Base-by-base conservation (phyloP, 2,329 filamentous ascomycete genomes). In the Didymosphaeria variabile region DNA sequence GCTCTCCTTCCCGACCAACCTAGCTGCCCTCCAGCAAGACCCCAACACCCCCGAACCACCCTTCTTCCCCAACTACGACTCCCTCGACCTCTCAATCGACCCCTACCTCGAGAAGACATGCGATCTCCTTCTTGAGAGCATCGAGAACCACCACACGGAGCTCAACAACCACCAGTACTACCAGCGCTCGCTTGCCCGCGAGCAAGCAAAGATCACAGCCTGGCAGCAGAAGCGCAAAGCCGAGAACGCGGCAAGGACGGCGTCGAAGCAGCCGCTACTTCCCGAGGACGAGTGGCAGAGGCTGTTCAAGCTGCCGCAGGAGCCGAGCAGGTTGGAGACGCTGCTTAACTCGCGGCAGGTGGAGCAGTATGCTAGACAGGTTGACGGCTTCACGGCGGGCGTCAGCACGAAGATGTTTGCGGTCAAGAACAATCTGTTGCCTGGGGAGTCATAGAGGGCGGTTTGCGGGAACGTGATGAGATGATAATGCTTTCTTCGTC, bases 151-250 rank as follows among this genome's bases (percentile, higher is more conserved):
- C 85, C 95, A 98, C 84, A 97, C 94, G 62, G 95, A 99, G 82
- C 91, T 97, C 79, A 98, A 98, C 88, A 99, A 99, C 87, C 95
- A 96, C 84, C 94, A 97, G 81, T 92, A 91, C 87, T 97, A 97
- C 85, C 93, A 97, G 83, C 89, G 95, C 74, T 93, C 96, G 76
- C 86, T 98, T 60, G 91, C 90, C 57, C 92, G 95, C 72, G 95
- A 99, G 84, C 95, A 99, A 84, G 84, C 91, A 74, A 99, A 98
- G 88, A 97, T 99, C 73, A 90, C 92, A 58, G 91, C 93, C 68
- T 99, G 95, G 95, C 94, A 98, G 83, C 84, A 90, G 64, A 98
- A 99, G 89, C 91, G 95, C 77, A 97, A 97, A 85, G 90, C 92
- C 17, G 95, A 99, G 87, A 99, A 99, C 77, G 90, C 91, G 32